Conservation (phyloP, 106 monocot species). For the Dioscorea dumetorum region DNA sequence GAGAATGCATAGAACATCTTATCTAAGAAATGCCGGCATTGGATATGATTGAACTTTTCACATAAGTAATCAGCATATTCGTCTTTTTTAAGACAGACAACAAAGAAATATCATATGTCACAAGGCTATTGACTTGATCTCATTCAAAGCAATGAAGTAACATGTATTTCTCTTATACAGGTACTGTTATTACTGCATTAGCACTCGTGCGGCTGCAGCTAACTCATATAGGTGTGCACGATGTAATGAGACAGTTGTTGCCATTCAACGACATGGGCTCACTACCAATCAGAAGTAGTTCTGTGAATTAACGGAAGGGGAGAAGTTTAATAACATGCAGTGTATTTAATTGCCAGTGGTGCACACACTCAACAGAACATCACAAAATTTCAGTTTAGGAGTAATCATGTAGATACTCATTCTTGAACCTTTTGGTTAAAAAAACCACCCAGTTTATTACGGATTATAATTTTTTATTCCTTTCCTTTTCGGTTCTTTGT, state of each 20-base stretch:
- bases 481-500: no score
- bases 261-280: constrained; percentile 55
- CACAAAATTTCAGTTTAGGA: no score
- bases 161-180: constrained; percentile 18
- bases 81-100: neutral
- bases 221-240: constrained; percentile 59
- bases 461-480: no score
- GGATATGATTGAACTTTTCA: neutral
- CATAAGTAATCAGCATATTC: neutral
- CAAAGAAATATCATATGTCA: neutral
- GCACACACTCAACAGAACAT: no score
- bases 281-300: neutral
- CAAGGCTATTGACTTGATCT: neutral
- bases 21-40: neutral
- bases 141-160: neutral
- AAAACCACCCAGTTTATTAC: no score
- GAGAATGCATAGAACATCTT: neutral
- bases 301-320: no score
- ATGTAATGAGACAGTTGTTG: constrained; percentile 64
- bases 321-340: no score
- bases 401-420: no score
- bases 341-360: no score
- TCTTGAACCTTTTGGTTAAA: no score
- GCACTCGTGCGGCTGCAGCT: constrained; percentile 49
- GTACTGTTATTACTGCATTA: constrained; percentile 90